Evolutionary conservation across 345 rosid genomes (phyloP).

Genomic region (Populus simonii): DNA sequence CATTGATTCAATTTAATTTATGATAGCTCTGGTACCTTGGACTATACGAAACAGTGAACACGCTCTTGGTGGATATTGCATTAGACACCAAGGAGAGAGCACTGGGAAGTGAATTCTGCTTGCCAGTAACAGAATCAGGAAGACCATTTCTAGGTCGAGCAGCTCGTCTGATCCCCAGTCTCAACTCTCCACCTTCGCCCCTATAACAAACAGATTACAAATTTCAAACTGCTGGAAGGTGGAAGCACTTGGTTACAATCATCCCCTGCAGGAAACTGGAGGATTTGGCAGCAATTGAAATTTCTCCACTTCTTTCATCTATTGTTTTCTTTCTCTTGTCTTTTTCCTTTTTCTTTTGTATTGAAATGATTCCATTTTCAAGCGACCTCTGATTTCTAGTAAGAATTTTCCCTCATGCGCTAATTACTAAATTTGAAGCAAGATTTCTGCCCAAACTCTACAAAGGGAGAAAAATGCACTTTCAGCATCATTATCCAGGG

Average conservation of each 20-base stretch:
- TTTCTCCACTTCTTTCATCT: not conserved
- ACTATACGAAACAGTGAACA: constrained; percentile 72
- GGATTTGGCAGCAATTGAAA: not conserved
- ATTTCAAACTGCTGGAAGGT: not conserved
- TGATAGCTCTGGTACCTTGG: constrained; percentile 57
- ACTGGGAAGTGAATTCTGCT: constrained; percentile 47
- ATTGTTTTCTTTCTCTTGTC: not conserved
- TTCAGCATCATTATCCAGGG: constrained; percentile 2
- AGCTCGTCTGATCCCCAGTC: constrained; percentile 79
- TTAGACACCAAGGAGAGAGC: constrained; percentile 61
- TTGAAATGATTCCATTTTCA: not conserved
- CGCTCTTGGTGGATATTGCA: constrained; percentile 62
- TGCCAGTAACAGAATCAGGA: constrained; percentile 58
- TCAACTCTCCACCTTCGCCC: constrained; percentile 76
- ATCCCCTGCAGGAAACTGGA: not conserved
- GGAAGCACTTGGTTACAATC: not conserved
- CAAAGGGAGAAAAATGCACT: not conserved
- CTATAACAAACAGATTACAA: constrained; percentile 30
- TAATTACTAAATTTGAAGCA: not conserved
- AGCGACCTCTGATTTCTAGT: not conserved
- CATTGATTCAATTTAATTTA: not conserved
- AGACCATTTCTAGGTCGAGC: constrained; percentile 69
- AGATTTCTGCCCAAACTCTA: not conserved
- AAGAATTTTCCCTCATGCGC: not conserved
- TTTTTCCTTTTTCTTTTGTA: no score